Percentiles rank a stretch among this genome's conserved stretches.
These are phyloP conservation scores for Allantophomopsis lycopodina DNA, from an alignment of 2,329 filamentous ascomycete genomes.

Conservation along the genomic window DNA sequence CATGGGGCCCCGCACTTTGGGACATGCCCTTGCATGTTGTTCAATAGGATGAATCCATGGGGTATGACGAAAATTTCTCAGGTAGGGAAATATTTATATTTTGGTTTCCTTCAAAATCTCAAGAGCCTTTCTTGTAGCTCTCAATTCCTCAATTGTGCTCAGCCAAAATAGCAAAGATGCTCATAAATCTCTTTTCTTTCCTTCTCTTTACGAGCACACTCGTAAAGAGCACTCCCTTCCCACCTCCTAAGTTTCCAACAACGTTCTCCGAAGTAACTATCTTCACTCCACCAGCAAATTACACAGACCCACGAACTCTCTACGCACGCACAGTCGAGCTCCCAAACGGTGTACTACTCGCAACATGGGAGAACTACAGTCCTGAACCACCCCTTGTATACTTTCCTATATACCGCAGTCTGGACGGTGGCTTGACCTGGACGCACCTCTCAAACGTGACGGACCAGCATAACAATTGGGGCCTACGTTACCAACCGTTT, in stretches of 20 bases:
- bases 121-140: no score
- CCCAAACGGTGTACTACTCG: constrained; percentile 26
- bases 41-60: no score
- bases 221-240: no score
- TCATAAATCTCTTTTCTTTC: no score
- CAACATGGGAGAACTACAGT: constrained; percentile 42
- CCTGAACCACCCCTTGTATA: constrained; percentile 33
- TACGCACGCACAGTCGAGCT: constrained; percentile 22
- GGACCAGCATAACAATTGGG: constrained; percentile 50
- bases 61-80: no score
- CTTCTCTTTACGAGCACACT: no score
- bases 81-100: no score
- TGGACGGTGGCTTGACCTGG: constrained; percentile 46
- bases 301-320: constrained; percentile 14
- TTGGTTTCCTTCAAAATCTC: no score
- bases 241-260: neutral
- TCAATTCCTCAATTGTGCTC: no score
- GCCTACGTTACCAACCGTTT: constrained; percentile 55
- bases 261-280: constrained; percentile 15
- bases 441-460: constrained; percentile 45
- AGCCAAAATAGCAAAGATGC: no score
- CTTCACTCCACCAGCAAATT: constrained; percentile 13
- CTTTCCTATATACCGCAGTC: constrained; percentile 39
- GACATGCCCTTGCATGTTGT: no score
- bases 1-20: no score